Conservation (phyloP, 306 rosid species). For the Prunus kanzakura region DNA sequence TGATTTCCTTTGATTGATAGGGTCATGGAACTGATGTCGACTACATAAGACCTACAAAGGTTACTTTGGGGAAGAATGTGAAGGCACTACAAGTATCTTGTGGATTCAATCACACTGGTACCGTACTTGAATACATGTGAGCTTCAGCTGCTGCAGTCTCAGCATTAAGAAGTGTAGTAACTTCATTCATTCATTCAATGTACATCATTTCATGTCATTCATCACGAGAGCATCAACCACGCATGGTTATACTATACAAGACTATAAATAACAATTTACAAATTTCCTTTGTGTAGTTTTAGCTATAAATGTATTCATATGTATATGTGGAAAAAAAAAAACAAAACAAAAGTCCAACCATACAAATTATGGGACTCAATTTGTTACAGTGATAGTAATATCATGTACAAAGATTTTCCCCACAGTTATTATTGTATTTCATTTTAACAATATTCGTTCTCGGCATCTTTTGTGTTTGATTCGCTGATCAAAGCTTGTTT, state of each 20-base stretch:
- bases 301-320: not conserved
- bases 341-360: not conserved
- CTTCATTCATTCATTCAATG: not conserved
- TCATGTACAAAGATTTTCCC: not conserved
- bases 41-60: slow-evolving; percentile 59
- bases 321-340: not conserved
- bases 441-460: not conserved
- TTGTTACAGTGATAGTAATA: not conserved
- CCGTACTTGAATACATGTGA: slow-evolving; percentile 61
- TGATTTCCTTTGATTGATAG: slow-evolving; percentile 36
- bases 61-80: slow-evolving; percentile 50
- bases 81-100: slow-evolving; percentile 79
- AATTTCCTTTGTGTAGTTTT: not conserved
- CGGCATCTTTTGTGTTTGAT: slow-evolving; percentile 81
- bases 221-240: not conserved
- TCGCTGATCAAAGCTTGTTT: slow-evolving; percentile 60
- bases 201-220: not conserved
- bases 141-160: slow-evolving; percentile 17
- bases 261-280: not conserved
- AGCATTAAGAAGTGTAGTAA: not conserved
- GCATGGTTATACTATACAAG: not conserved
- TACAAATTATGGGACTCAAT: not conserved
- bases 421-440: not conserved
- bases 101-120: slow-evolving; percentile 98
- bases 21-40: slow-evolving; percentile 94